These are phyloP conservation scores for Carallia pectinifolia DNA, from an alignment of 345 rosid species.

Conservation along the genomic window DNA sequence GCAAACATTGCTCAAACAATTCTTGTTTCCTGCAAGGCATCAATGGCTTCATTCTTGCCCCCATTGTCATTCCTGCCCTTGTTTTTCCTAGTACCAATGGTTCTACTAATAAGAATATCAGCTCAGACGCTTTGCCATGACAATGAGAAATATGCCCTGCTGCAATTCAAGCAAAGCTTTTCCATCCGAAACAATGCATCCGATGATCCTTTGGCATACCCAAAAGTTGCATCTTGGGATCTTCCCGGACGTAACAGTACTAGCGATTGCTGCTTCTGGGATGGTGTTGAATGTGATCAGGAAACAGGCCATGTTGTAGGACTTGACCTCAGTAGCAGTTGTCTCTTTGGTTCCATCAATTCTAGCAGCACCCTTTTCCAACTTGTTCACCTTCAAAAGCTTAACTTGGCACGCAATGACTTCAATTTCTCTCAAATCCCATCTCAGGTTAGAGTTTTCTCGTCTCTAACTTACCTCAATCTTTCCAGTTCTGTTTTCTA, in stretches of 20 bases:
- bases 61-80: not conserved
- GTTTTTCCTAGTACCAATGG: not conserved
- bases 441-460: not conserved
- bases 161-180: slow-evolving; percentile 15
- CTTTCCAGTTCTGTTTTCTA: not conserved
- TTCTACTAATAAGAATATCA: not conserved
- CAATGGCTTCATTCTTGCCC: not conserved
- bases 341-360: slow-evolving; percentile 21
- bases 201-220: not conserved
- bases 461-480: slow-evolving; percentile 6
- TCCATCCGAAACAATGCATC: not conserved
- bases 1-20: not conserved
- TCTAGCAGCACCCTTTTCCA: slow-evolving; percentile 19
- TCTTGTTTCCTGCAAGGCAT: not conserved
- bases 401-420: slow-evolving; percentile 9
- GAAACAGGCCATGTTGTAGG: not conserved
- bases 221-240: slow-evolving; percentile 7
- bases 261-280: slow-evolving; percentile 21
- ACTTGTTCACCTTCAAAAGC: slow-evolving; percentile 18
- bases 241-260: not conserved
- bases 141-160: slow-evolving; percentile 3
- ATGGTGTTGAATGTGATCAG: slow-evolving; percentile 16
- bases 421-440: slow-evolving; percentile 20
- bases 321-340: slow-evolving; percentile 15
- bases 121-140: not conserved